Conservation (phyloP, 768 basidiomycete genomes). For the Termitomyces eurrhizus region DNA sequence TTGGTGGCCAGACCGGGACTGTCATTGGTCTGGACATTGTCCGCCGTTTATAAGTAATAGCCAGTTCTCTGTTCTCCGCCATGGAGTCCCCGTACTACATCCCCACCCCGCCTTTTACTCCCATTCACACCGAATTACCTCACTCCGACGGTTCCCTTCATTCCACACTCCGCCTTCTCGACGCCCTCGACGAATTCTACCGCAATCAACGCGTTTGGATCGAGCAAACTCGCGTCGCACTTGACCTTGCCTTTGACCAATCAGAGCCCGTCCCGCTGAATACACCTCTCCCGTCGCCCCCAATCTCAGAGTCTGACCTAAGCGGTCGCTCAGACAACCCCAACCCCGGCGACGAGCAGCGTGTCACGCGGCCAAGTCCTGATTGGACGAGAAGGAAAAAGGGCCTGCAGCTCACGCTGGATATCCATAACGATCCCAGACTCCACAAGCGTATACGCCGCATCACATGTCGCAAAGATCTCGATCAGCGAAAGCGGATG, state of each 20-base stretch:
- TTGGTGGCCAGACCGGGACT: constrained; percentile 2
- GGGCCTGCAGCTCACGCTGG: constrained; percentile 46
- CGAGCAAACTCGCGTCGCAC: constrained; percentile 56
- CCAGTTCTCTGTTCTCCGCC: constrained; percentile 1
- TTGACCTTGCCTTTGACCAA: constrained; percentile 30
- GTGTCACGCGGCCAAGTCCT: constrained; percentile 20
- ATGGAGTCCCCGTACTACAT: not conserved
- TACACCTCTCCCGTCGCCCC: constrained; percentile 6
- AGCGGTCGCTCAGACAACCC: not conserved
- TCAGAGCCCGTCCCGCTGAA: not conserved
- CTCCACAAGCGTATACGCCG: constrained; percentile 16
- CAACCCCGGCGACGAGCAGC: constrained; percentile 10
- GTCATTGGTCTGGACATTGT: constrained; percentile 20
- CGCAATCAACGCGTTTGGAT: constrained; percentile 72
- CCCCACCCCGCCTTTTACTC: constrained; percentile 33
- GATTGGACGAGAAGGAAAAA: constrained; percentile 59
- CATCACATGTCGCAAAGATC: constrained; percentile 14
- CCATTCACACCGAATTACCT: constrained; percentile 22
- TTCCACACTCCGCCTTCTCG: constrained; percentile 55
- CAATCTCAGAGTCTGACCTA: constrained; percentile 9
- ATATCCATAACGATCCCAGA: constrained; percentile 19
- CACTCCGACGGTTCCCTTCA: constrained; percentile 31
- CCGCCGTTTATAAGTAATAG: constrained; percentile 15
- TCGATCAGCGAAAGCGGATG: constrained; percentile 40
- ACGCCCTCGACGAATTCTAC: constrained; percentile 63